Evolutionary conservation across 2,329 filamentous ascomycete species (phyloP).

Genomic region (Alternaria consortialis): DNA sequence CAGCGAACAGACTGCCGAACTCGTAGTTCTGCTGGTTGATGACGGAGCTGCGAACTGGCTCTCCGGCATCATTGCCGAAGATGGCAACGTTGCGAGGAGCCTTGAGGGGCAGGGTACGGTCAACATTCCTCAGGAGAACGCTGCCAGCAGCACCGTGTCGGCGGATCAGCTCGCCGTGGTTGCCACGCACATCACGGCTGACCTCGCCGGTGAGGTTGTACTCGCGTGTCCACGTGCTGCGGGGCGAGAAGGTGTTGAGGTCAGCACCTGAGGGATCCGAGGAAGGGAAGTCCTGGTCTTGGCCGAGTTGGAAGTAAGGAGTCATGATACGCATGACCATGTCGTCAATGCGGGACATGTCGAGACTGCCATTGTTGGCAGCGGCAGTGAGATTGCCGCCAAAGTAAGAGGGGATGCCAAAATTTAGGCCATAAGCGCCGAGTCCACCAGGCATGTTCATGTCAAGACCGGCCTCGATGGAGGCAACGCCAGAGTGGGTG

Average conservation of each 20-base stretch:
- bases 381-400: conserved; percentile 51
- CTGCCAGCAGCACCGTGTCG: conserved; percentile 53
- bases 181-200: conserved; percentile 50
- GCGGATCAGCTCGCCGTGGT: conserved; percentile 55
- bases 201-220: conserved; percentile 47
- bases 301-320: conserved; percentile 56
- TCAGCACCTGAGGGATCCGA: conserved; percentile 46
- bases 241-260: conserved; percentile 52
- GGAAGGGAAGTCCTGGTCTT: conserved; percentile 53
- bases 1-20: conserved; percentile 55
- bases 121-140: conserved; percentile 60
- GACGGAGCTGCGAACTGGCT: conserved; percentile 56
- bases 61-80: conserved; percentile 60
- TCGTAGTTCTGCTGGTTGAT: conserved; percentile 48
- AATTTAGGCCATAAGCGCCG: conserved; percentile 40
- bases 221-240: conserved; percentile 47
- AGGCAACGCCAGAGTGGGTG: conserved; percentile 56
- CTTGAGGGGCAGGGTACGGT: conserved; percentile 61
- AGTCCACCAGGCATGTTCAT: conserved; percentile 57
- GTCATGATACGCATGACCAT: conserved; percentile 59
- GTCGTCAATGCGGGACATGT: conserved; percentile 55
- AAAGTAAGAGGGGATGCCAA: conserved; percentile 55
- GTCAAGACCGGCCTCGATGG: conserved; percentile 55
- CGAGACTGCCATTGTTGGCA: conserved; percentile 54
- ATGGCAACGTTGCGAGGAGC: conserved; percentile 59